Evolutionary conservation across 768 basidiomycete genomes (phyloP).

Genomic region (Pluteus cervinus): DNA sequence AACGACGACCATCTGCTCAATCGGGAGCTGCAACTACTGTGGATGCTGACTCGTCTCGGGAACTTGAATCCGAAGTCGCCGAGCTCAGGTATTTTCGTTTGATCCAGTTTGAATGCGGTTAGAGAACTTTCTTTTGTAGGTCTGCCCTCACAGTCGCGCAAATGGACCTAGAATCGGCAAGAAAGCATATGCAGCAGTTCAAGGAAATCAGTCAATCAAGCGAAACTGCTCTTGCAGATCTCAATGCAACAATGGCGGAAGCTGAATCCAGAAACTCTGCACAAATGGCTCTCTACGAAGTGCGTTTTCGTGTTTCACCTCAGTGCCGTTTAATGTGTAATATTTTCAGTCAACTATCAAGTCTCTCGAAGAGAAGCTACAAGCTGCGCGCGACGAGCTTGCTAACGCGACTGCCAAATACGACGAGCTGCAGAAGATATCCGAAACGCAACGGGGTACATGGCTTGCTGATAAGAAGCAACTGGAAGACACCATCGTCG

Average conservation of each 20-base stretch:
- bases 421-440: slow-evolving; percentile 52
- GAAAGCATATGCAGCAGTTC: slow-evolving; percentile 76
- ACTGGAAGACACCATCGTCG: slow-evolving; percentile 77
- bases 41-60: slow-evolving; percentile 49
- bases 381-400: slow-evolving; percentile 48
- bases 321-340: slow-evolving; percentile 21
- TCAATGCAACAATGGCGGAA: slow-evolving; percentile 72
- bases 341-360: slow-evolving; percentile 52
- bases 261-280: slow-evolving; percentile 68
- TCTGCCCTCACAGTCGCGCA: slow-evolving; percentile 72
- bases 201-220: slow-evolving; percentile 80
- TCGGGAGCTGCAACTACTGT: slow-evolving; percentile 23
- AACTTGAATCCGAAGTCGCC: slow-evolving; percentile 79
- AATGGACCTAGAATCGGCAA: slow-evolving; percentile 67
- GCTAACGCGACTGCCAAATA: slow-evolving; percentile 40
- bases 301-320: slow-evolving; percentile 23
- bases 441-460: slow-evolving; percentile 63
- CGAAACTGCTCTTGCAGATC: slow-evolving; percentile 65
- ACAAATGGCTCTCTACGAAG: slow-evolving; percentile 64
- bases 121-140: slow-evolving; percentile 28
- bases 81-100: slow-evolving; percentile 59
- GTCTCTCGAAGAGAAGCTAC: slow-evolving; percentile 58
- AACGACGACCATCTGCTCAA: slow-evolving; percentile 47
- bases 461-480: slow-evolving; percentile 79
- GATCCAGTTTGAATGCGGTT: background rate